Evolutionary conservation across 352 stramenopile species (phyloP).

Genomic region (Phytophthora capsici): DNA sequence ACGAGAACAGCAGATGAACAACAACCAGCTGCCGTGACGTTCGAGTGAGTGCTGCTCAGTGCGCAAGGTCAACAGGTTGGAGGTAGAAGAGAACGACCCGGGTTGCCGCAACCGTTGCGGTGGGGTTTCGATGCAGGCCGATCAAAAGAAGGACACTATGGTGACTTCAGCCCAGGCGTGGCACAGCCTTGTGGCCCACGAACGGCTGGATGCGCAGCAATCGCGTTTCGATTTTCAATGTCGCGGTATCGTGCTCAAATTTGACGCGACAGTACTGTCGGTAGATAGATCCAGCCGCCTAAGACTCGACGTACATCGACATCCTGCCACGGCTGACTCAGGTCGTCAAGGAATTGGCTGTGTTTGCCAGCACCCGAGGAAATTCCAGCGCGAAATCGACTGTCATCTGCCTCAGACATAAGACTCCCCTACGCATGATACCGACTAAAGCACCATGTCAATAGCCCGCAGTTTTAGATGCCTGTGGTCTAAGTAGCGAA

Average conservation of each 20-base stretch:
- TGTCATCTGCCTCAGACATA: constrained; percentile 2
- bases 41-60: no score
- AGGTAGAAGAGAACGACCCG: neutral
- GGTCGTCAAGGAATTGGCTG: constrained; percentile 1
- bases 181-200: neutral
- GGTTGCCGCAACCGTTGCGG: no score
- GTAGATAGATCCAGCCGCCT: neutral
- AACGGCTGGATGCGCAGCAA: constrained; percentile 12
- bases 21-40: neutral
- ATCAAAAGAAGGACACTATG: constrained; percentile 10
- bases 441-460: neutral
- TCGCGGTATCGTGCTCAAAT: constrained; percentile 2
- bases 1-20: no score
- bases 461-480: neutral
- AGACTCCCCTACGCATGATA: neutral
- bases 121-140: no score
- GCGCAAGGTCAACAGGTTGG: neutral
- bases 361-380: constrained; percentile 10
- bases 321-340: neutral
- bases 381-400: neutral
- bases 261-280: neutral
- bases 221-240: constrained; percentile 2
- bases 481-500: no score
- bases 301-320: neutral
- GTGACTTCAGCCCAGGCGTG: constrained; percentile 6